Percentiles rank a stretch among this genome's conserved stretches.
Evolutionary conservation across 1,139 yeast genomes (phyloP).

Genomic region (Debaryomyces psychrophilus): DNA sequence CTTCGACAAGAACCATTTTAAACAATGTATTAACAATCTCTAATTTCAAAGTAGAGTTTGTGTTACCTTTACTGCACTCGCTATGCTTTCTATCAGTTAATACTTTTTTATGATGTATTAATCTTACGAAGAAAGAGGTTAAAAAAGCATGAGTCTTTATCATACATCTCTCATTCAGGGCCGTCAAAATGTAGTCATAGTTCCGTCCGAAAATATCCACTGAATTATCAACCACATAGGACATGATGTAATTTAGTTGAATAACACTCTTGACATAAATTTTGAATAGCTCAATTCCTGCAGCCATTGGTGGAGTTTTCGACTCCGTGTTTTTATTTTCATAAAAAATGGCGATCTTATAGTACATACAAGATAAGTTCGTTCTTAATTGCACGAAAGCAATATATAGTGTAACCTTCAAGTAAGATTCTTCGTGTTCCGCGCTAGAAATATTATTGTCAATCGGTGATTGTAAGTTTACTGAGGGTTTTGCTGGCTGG

Average conservation of each 20-base stretch:
- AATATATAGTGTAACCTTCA: conserved; percentile 42
- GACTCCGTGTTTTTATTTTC: conserved; percentile 38
- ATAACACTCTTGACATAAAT: conserved; percentile 48
- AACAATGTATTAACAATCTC: conserved; percentile 41
- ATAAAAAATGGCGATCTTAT: conserved; percentile 46
- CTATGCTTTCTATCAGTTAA: conserved; percentile 28
- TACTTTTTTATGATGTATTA: conserved; percentile 44
- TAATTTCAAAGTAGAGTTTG: conserved; percentile 27
- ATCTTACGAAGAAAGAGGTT: conserved; percentile 45
- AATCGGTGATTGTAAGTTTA: conserved; percentile 11
- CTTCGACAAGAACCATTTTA: conserved; percentile 40
- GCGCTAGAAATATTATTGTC: conserved; percentile 9
- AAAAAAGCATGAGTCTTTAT: conserved; percentile 47
- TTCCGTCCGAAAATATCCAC: conserved; percentile 47
- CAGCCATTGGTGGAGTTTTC: conserved; percentile 37
- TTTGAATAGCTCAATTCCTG: conserved; percentile 50
- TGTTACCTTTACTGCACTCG: conserved; percentile 19
- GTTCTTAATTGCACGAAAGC: conserved; percentile 44
- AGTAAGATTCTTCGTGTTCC: conserved; percentile 25
- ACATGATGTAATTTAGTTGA: conserved; percentile 49
- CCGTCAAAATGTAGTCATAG: conserved; percentile 44
- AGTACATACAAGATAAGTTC: conserved; percentile 48
- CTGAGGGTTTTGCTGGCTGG: conserved; percentile 31
- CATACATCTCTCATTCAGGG: conserved; percentile 46
- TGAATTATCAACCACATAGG: conserved; percentile 48